These are phyloP conservation scores for Oryza nivara DNA, from an alignment of 176 grass and related monocot genomes.

Conservation along the genomic window DNA sequence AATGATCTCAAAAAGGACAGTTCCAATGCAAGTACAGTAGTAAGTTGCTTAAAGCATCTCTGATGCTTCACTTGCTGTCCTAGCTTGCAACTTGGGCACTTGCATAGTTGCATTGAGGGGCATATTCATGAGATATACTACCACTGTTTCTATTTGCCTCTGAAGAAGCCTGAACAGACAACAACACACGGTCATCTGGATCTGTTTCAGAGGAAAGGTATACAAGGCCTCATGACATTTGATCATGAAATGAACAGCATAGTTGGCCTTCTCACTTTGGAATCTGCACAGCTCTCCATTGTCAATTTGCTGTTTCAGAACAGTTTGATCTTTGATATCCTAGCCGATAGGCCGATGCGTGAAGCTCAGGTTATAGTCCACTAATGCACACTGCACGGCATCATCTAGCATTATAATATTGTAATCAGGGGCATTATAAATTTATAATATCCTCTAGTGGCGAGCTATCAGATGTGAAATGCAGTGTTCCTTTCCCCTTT, in stretches of 20 bases:
- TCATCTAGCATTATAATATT: not conserved
- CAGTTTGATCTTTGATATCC: not conserved
- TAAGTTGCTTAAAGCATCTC: not conserved
- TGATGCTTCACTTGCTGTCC: not conserved
- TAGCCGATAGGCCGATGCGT: slow-evolving; percentile 1
- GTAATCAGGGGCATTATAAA: not conserved
- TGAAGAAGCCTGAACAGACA: not conserved
- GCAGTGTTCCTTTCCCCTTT: not conserved
- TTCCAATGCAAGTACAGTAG: not conserved
- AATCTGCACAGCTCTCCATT: not conserved
- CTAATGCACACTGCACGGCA: not conserved
- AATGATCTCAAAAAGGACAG: slow-evolving; percentile 3
- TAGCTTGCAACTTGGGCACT: not conserved
- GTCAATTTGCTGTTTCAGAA: slow-evolving; percentile 25
- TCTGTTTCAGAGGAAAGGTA: not conserved
- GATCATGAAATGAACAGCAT: not conserved
- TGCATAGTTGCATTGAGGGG: not conserved
- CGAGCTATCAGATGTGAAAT: not conserved
- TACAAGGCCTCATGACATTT: not conserved
- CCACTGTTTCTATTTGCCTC: not conserved
- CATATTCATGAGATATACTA: not conserved
- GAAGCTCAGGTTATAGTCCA: not conserved
- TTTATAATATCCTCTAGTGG: not conserved
- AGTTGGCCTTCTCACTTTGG: not conserved
- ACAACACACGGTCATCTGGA: not conserved